Evolutionary conservation across 192 early-diverging fungal species (phyloP), one percentile per base, ranked within the genome.

Genomic region (Mortierella alpina): DNA sequence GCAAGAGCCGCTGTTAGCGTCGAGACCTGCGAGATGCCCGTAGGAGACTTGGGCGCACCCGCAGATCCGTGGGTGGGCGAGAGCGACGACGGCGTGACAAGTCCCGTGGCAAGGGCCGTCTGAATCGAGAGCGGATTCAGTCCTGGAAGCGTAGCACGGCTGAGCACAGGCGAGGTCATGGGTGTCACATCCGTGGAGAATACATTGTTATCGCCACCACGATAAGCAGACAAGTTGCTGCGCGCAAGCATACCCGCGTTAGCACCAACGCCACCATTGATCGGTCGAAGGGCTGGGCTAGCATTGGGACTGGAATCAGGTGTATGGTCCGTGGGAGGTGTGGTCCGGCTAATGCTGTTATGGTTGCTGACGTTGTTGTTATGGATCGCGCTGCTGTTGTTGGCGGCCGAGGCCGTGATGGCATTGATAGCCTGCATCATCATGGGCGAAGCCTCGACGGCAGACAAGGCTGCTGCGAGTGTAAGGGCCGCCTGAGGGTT

Each of bases 391-490:
- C 63, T 76, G 51, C 14, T 76, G 11, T 20, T 48, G 46, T 72
- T 80, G 65, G 53, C 22, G 14, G 69, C 66, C 7, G 77, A 80
- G 9, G 70, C 77, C 41, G 70, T 63, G 39, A 80, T 80, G 14
- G 77, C 77, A 57, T 67, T 72, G 13, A 71, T 71, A 10, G 77
- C 77, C 7, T 70, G 70, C 77, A 80, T 80, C 77, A 80, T 80
- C 65, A 72, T 80, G 3, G 77, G 70, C 5, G 70, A 66, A 15
- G 77, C 18, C 14, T 85, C 80, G 1, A 87, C 88, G 6, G 86
- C 85, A 0, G 88, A 87, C 23, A 86, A 76, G 15, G 88, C 85
- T 5, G 87, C 82, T 8, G 88, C 85, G 20, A 87, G 82, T 40
- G 88, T 83, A 10, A 89, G 73, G 46, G 87, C 86, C 14, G 86